These are phyloP conservation scores for Austroboletus olivaceoglutinosus DNA, from an alignment of 1,284 basidiomycete genomes.

Conservation along the genomic window DNA sequence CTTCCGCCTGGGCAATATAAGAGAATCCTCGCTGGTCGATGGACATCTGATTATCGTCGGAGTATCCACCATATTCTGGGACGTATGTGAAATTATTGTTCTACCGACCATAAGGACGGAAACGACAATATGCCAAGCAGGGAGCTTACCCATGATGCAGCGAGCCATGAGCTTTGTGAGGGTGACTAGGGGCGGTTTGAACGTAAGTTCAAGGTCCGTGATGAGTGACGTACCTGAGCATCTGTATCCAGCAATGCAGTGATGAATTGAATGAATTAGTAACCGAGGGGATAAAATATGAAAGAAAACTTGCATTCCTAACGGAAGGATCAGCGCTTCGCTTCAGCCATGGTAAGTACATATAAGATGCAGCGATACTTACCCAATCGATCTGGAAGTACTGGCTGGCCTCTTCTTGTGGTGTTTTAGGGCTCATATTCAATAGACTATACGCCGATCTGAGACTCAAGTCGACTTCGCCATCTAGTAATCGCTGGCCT, in stretches of 20 bases:
- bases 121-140: not conserved
- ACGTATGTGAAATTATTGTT: constrained; percentile 67
- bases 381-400: constrained; percentile 51
- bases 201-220: not conserved
- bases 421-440: constrained; percentile 42
- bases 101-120: constrained; percentile 31
- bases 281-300: not conserved
- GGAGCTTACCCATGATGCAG: constrained; percentile 55
- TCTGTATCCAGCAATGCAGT: constrained; percentile 5
- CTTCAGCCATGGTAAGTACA: not conserved
- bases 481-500: constrained; percentile 44
- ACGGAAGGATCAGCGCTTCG: not conserved
- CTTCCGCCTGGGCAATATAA: constrained; percentile 54
- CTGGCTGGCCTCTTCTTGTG: constrained; percentile 48
- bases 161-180: constrained; percentile 60
- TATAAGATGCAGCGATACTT: not conserved
- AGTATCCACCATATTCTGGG: constrained; percentile 55
- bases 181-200: constrained; percentile 43
- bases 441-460: constrained; percentile 48
- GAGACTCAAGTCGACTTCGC: constrained; percentile 48
- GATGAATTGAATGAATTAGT: constrained; percentile 10
- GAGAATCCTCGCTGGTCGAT: constrained; percentile 65
- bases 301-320: constrained; percentile 25
- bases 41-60: constrained; percentile 51
- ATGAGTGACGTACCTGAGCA: constrained; percentile 24